A percentile compares a stretch with the other conserved stretches of the same genome.
Evolutionary conservation across 2,329 filamentous ascomycete species (phyloP).

Genomic region (Fonsecaea multimorphosa): DNA sequence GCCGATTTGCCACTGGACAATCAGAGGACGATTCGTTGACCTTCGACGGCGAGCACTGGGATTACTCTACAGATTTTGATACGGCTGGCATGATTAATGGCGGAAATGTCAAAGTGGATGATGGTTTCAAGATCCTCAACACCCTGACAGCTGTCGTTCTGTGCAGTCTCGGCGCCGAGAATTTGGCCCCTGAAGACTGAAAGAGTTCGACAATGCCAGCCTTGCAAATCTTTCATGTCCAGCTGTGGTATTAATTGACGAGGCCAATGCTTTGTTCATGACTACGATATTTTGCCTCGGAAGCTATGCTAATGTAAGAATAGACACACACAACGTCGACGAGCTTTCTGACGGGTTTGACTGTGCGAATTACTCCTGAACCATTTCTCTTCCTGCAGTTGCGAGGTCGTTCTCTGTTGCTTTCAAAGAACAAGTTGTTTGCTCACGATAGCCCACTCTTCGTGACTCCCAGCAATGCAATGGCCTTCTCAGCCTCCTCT

Average conservation of each 20-base stretch:
- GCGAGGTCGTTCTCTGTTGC: background rate
- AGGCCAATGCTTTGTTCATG: background rate
- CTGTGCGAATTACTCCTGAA: background rate
- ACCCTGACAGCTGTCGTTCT: background rate
- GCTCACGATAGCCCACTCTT: slow-evolving; percentile 11
- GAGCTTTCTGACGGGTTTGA: background rate
- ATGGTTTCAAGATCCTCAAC: background rate
- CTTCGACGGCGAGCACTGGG: background rate
- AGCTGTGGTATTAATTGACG: too few relatives aligned
- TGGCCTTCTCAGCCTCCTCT: slow-evolving; percentile 20
- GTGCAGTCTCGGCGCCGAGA: background rate
- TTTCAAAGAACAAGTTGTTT: background rate
- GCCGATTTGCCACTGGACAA: background rate
- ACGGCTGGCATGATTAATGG: background rate
- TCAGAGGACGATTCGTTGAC: background rate
- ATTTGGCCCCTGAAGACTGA: too few relatives aligned
- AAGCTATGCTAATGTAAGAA: background rate
- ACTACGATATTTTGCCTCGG: background rate
- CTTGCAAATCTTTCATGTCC: background rate
- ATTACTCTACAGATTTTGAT: background rate
- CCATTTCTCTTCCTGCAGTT: background rate
- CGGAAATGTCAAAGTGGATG: background rate
- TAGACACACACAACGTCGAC: background rate
- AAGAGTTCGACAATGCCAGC: too few relatives aligned
- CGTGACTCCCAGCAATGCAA: slow-evolving; percentile 18